A percentile compares a stretch with the other conserved stretches of the same genome.
Evolutionary conservation across 805 yeast genomes (phyloP).

Genomic region (Pichia cephalocereana): DNA sequence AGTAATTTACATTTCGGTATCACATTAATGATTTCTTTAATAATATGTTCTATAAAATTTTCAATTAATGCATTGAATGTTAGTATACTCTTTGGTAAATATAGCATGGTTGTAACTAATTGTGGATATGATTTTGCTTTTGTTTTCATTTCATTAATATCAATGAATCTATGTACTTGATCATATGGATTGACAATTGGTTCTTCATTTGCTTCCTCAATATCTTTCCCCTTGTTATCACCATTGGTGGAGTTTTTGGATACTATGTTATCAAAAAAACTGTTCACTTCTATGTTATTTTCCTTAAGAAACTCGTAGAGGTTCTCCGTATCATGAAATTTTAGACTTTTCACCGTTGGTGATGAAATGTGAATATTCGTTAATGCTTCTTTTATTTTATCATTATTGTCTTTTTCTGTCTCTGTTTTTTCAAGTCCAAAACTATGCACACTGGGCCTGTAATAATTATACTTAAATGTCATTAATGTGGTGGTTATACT

Average conservation of each 20-base stretch:
- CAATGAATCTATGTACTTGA: background rate
- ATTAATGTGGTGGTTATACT: background rate
- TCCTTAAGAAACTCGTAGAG: background rate
- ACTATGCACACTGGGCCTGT: background rate
- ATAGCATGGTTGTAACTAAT: constrained; percentile 13
- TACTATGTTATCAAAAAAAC: background rate
- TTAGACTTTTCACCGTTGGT: background rate
- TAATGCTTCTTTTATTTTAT: background rate
- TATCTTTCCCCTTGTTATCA: background rate
- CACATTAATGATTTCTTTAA: background rate
- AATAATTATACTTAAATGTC: background rate
- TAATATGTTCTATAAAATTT: constrained; percentile 9
- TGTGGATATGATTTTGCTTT: background rate
- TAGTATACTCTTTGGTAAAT: constrained; percentile 13
- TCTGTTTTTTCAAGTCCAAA: background rate
- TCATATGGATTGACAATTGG: background rate
- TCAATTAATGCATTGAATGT: constrained; percentile 15
- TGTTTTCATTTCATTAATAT: constrained; percentile 6
- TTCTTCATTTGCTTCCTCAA: background rate
- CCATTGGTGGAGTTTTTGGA: background rate
- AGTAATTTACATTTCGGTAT: background rate
- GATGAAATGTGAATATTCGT: background rate
- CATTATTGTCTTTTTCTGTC: background rate
- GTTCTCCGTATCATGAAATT: background rate
- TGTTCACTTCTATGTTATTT: background rate